A percentile compares a stretch with the other conserved stretches of the same genome.
Evolutionary conservation across 306 rosid genomes (phyloP).

Genomic region (Neltuma alba): DNA sequence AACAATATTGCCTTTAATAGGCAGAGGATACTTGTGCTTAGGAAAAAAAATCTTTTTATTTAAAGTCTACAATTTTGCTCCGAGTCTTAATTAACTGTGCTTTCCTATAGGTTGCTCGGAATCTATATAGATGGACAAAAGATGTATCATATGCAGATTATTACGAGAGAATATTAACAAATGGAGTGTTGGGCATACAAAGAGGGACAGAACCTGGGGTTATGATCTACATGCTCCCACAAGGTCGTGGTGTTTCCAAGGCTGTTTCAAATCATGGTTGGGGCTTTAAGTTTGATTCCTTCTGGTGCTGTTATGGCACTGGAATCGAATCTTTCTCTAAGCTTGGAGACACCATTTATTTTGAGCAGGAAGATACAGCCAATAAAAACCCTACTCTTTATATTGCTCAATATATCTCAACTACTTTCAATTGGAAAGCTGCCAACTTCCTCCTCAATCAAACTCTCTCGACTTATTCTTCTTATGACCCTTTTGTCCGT

Average conservation of each 20-base stretch:
- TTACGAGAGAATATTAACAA: constrained; percentile 88
- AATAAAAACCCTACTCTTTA: constrained; percentile 56
- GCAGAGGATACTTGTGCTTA: no score
- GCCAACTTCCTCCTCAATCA: constrained; percentile 57
- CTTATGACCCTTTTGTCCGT: constrained; percentile 67
- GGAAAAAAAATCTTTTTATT: no score
- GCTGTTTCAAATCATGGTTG: constrained; percentile 60
- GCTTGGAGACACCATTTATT: constrained; percentile 90
- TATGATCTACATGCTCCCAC: constrained; percentile 93
- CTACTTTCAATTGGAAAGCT: constrained; percentile 74
- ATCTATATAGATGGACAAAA: constrained; percentile 85
- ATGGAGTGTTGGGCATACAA: constrained; percentile 84
- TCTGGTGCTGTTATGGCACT: constrained; percentile 99
- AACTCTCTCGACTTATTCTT: constrained; percentile 55
- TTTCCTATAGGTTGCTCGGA: constrained; percentile 95
- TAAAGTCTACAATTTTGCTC: no score
- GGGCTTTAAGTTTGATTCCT: constrained; percentile 63
- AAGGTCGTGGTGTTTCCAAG: constrained; percentile 73
- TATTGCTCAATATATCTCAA: constrained; percentile 80
- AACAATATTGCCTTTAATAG: no score
- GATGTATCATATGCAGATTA: constrained; percentile 82
- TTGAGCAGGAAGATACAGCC: constrained; percentile 67
- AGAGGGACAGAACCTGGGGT: constrained; percentile 95
- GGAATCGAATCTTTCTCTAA: constrained; percentile 89
- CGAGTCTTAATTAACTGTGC: no score